Percentiles rank a stretch among this genome's conserved stretches.
Conservation (phyloP, 768 basidiomycete species). For the Leccinum pellstonianum region DNA sequence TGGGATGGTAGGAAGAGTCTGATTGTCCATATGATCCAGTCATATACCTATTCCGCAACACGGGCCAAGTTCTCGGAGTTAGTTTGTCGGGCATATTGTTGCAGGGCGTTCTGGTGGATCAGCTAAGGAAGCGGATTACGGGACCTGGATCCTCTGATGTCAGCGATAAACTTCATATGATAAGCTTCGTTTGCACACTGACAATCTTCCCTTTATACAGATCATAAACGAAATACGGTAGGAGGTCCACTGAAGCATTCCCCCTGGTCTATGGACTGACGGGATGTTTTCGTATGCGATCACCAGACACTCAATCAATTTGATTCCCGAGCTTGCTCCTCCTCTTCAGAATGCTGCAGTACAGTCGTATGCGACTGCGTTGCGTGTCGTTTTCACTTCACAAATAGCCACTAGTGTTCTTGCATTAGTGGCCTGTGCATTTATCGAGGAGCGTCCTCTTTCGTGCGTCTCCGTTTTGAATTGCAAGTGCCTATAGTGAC, state of each 20-base stretch:
- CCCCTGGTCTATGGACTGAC: slow-evolving; percentile 15
- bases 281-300: slow-evolving; percentile 25
- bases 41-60: slow-evolving; percentile 89
- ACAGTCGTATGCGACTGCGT: slow-evolving; percentile 74
- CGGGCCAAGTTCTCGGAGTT: slow-evolving; percentile 95
- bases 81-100: slow-evolving; percentile 81
- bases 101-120: slow-evolving; percentile 71
- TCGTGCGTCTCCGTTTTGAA: slow-evolving; percentile 33
- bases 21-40: slow-evolving; percentile 45
- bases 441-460: slow-evolving; percentile 72
- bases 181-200: slow-evolving; percentile 13
- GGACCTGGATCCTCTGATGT: slow-evolving; percentile 75
- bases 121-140: slow-evolving; percentile 70
- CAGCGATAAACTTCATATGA: slow-evolving; percentile 34
- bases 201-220: slow-evolving; percentile 40
- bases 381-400: slow-evolving; percentile 80
- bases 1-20: slow-evolving; percentile 1
- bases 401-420: slow-evolving; percentile 68
- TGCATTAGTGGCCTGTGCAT: slow-evolving; percentile 64
- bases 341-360: slow-evolving; percentile 58
- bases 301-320: slow-evolving; percentile 63
- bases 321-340: slow-evolving; percentile 65
- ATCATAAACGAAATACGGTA: slow-evolving; percentile 72
- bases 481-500: background rate
- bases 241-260: slow-evolving; percentile 11